These are phyloP conservation scores for Phytophthora pluvialis DNA, from an alignment of 352 stramenopile genomes.

Conservation along the genomic window DNA sequence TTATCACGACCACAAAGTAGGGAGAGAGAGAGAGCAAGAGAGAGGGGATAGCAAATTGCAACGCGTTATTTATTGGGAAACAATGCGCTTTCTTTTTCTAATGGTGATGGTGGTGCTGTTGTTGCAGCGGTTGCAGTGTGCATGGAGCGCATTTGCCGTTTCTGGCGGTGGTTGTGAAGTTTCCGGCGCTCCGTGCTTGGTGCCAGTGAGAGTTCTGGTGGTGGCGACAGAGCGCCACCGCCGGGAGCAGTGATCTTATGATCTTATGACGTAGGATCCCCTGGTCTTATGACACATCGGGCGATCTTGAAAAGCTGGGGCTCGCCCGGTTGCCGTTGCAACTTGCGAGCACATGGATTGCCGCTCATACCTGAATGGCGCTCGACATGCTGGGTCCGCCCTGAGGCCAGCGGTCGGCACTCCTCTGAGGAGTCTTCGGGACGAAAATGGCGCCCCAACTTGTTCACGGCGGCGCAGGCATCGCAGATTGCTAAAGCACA, in stretches of 20 bases:
- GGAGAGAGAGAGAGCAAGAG: neutral
- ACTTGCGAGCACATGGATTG: too few relatives aligned
- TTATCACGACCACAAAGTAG: slow-evolving; percentile 7
- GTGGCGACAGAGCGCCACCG: slow-evolving; percentile 8
- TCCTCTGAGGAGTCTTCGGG: too few relatives aligned
- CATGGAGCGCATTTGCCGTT: slow-evolving; percentile 5
- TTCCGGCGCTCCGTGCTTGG: neutral
- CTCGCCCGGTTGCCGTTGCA: neutral
- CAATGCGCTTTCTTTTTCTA: slow-evolving; percentile 32
- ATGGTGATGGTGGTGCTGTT: slow-evolving; percentile 2
- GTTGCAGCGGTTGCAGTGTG: too few relatives aligned
- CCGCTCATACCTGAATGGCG: too few relatives aligned
- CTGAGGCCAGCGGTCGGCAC: too few relatives aligned
- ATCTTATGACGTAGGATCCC: slow-evolving; percentile 17
- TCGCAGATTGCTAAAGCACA: too few relatives aligned
- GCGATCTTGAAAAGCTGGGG: too few relatives aligned
- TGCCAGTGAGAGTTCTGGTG: slow-evolving; percentile 17
- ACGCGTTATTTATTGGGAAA: slow-evolving; percentile 43
- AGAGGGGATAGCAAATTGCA: slow-evolving; percentile 16
- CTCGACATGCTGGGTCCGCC: too few relatives aligned
- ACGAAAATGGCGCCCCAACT: too few relatives aligned
- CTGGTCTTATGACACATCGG: slow-evolving; percentile 22
- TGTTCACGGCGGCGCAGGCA: too few relatives aligned
- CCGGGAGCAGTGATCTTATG: neutral
- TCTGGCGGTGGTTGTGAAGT: slow-evolving; percentile 7